Evolutionary conservation across 306 rosid genomes (phyloP), one percentile per base, ranked within the genome.

Genomic region (Alnus glutinosa): DNA sequence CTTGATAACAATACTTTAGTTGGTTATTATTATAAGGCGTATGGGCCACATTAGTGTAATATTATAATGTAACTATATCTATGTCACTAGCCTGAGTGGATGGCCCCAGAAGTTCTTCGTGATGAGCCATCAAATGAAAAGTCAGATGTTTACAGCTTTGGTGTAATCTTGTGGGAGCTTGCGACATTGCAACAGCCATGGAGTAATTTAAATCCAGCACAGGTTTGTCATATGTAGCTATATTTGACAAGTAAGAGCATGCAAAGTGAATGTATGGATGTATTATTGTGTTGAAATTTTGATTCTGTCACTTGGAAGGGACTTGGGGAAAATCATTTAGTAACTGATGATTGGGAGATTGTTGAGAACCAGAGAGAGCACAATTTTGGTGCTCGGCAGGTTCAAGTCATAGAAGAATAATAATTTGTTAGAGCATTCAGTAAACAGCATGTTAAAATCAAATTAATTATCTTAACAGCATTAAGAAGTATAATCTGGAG

Each of bases 71-170:
- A 77, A 80, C 64, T 58, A 54, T 80, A 69, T 67, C 81, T 79
- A 67, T 81, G 82, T 69, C 72, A 81, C 83, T 73, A 88, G 92
- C 89, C 99, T 54, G 99, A 93, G 83, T 96, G 99, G 98, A 91
- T 96, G 99, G 99, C 99, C 71, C 99, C 98, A n/a, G 99, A 96
- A 88, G 99, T 96, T 84, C 97, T 96, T 74, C 96, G 99, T 49
- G 97, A 96, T 59, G 99, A 93, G 80, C 99, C 92, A 11, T 93
- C 99, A 81, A 91, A 96, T 86, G 99, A 96, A 85, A 96, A 93
- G 82, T 93, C 97, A 37, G 99, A 96, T 85, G 85, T 96, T 80
- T 96, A 96, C 87, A 96, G 99, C 85, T 96, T 91, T 82, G 99
- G 98, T 73, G 87, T 96, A 73, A 96, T 96, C 80, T 85, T 96